A percentile compares a stretch with the other conserved stretches of the same genome.
These are phyloP conservation scores for Geotrichum phurueaensis DNA, from an alignment of 1,139 yeast species.

Conservation along the genomic window DNA sequence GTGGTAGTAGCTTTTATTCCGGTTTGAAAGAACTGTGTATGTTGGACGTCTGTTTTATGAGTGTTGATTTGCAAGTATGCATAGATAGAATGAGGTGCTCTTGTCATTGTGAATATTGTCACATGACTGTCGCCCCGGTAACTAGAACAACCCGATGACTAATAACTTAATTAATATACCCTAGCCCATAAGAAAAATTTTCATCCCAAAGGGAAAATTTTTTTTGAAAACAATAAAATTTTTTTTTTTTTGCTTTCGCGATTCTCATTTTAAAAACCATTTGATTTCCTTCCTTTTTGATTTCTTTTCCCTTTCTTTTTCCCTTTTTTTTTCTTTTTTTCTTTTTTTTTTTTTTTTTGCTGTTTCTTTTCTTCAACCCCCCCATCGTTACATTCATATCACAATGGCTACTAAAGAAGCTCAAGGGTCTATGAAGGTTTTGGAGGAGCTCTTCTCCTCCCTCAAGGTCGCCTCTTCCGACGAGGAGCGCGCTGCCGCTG, in stretches of 20 bases:
- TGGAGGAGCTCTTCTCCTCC: slow-evolving; percentile 88
- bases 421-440: slow-evolving; percentile 49
- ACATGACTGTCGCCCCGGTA: not conserved
- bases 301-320: not conserved
- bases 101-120: not conserved
- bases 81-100: not conserved
- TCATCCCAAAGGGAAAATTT: not conserved
- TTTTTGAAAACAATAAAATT: not conserved
- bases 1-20: not conserved
- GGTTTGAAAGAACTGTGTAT: not conserved
- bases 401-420: slow-evolving; percentile 29
- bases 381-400: slow-evolving; percentile 2
- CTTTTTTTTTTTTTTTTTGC: not conserved
- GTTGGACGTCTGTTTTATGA: not conserved
- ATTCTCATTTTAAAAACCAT: not conserved
- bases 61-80: not conserved
- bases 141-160: not conserved
- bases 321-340: not conserved
- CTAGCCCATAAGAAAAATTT: not conserved
- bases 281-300: not conserved
- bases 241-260: not conserved
- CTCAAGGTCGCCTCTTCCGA: slow-evolving; percentile 73
- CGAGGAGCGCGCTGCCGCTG: slow-evolving; percentile 81
- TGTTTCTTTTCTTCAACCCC: not conserved
- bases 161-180: not conserved